Evolutionary conservation across 495 filamentous ascomycete species (phyloP).

Genomic region (Diplogelasinospora grovesii): DNA sequence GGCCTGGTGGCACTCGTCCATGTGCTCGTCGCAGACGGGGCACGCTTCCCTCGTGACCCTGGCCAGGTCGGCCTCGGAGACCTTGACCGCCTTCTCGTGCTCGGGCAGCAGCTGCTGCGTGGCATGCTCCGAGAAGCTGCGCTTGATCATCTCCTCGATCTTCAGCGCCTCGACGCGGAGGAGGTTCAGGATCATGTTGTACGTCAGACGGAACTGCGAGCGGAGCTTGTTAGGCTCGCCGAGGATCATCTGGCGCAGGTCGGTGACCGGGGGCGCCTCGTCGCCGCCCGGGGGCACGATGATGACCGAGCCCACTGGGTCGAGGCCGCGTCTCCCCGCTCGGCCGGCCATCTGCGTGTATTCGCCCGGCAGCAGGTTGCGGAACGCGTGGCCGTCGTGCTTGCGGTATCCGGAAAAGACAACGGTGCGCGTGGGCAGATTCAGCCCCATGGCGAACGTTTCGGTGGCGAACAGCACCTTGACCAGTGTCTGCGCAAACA

Average conservation of each 20-base stretch:
- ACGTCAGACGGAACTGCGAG: constrained; percentile 94
- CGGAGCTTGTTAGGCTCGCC: constrained; percentile 91
- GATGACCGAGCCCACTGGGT: constrained; percentile 88
- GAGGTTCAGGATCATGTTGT: constrained; percentile 98
- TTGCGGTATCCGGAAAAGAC: constrained; percentile 97
- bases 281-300: constrained; percentile 71
- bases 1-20: constrained; percentile 72
- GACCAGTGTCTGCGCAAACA: constrained; percentile 90
- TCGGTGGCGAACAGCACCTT: constrained; percentile 97
- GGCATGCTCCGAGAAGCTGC: constrained; percentile 97
- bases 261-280: constrained; percentile 78
- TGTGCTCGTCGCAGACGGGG: constrained; percentile 69
- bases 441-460: constrained; percentile 97
- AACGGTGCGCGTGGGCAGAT: constrained; percentile 90
- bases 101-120: constrained; percentile 92
- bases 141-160: constrained; percentile 99
- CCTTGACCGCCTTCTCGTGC: constrained; percentile 85
- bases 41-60: constrained; percentile 86
- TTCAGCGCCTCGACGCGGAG: constrained; percentile 93
- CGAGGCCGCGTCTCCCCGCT: constrained; percentile 87
- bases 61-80: constrained; percentile 85
- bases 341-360: constrained; percentile 98
- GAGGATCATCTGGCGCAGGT: constrained; percentile 87
- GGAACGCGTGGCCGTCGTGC: constrained; percentile 84
- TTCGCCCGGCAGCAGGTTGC: constrained; percentile 87